Base-by-base conservation (phyloP, 2,329 filamentous ascomycete genomes). In the Epichloe sylvatica region DNA sequence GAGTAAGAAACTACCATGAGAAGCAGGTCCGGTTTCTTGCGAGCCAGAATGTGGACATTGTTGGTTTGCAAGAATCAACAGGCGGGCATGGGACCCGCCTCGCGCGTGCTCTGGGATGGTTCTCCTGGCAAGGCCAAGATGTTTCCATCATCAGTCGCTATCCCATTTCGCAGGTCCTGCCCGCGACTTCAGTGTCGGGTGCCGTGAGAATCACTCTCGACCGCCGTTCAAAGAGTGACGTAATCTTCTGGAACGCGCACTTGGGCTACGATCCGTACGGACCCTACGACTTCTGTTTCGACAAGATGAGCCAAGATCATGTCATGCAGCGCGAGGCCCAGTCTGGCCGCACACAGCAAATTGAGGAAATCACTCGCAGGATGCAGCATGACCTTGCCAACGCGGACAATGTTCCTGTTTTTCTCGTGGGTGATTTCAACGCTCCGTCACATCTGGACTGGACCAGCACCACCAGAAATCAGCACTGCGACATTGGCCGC, bases 361-460 rank as follows among this genome's bases (percentile, higher is more conserved):
- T 68, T 49, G 54, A 52, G 35, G 57, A 60, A 13, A 66, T 60
- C 0, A 52, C 66, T 1, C 46, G 48, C 0, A 57, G 52, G 3
- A 68, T 69, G 59, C 42, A 57, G 25, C 50, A 49, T 7, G 56
- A 63, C 5, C 48, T 69, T 0, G 51, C 47, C 7, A 51, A 62
- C 17, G 53, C 64, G 0, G 59, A 64, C 19, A 54, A 57, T 0
- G 50, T 60, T 0, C 66, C 67, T 2, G 61, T 67, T 1, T 46
- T 70, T 13, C 49, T 70, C 0, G 53, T 63, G 1, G 67, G 67
- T 7, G 67, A 70, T 53, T 66, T 69, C 50, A 70, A 70, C 52
- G 66, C 67, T 0, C 67, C 67, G 0, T 70, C 67, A 7, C 67
- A 70, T 33, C 58, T 68, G 4, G 67, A 70, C 57, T 70, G 61